A percentile compares a stretch with the other conserved stretches of the same genome.
Evolutionary conservation across 768 basidiomycete genomes (phyloP).

Genomic region (Auricularia heimuer): DNA sequence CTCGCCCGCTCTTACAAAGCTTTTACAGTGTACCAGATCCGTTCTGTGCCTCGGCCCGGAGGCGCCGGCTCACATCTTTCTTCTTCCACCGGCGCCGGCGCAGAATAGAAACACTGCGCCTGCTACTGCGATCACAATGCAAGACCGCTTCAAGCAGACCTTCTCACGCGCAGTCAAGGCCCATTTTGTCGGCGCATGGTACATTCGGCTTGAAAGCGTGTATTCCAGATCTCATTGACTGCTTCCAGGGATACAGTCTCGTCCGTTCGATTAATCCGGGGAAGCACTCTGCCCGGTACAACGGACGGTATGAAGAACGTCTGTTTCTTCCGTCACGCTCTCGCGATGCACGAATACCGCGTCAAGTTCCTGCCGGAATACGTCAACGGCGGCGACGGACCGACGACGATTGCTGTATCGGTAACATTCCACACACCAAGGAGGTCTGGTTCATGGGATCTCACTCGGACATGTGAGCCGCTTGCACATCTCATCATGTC

Average conservation of each 20-base stretch:
- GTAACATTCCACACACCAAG: conserved; percentile 13
- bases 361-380: conserved; percentile 41
- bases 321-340: conserved; percentile 36
- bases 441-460: conserved; percentile 25
- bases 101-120: too few relatives aligned
- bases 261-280: conserved; percentile 30
- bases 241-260: conserved; percentile 14
- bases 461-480: conserved; percentile 25
- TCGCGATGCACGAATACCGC: conserved; percentile 38
- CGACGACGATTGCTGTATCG: conserved; percentile 14
- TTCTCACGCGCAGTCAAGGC: conserved; percentile 29
- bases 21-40: too few relatives aligned
- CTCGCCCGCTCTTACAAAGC: too few relatives aligned
- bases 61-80: conserved; percentile 3
- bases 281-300: conserved; percentile 19
- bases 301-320: conserved; percentile 25
- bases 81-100: too few relatives aligned
- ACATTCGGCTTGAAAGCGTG: neutral
- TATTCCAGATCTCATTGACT: neutral
- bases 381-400: conserved; percentile 20
- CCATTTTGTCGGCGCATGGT: conserved; percentile 40
- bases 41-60: too few relatives aligned
- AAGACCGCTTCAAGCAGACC: conserved; percentile 23
- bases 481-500: too few relatives aligned
- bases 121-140: conserved; percentile 5